Evolutionary conservation across 805 yeast genomes (phyloP).

Genomic region (Tetrapisispora iriomotensis): DNA sequence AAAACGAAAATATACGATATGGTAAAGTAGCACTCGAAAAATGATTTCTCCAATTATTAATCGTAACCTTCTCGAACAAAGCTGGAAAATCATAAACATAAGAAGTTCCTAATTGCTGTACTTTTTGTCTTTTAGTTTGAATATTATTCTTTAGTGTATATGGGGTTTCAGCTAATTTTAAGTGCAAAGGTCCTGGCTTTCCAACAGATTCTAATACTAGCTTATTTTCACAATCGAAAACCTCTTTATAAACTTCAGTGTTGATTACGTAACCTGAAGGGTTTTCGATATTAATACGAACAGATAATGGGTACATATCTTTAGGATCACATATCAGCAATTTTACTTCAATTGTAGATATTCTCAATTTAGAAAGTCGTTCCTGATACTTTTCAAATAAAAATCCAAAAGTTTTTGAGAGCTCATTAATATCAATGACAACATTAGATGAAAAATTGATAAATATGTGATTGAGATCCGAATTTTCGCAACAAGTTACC

Average conservation of each 20-base stretch:
- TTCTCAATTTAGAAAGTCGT: conserved; percentile 90
- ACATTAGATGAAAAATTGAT: conserved; percentile 94
- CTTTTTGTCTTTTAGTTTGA: conserved; percentile 97
- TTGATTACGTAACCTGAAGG: conserved; percentile 96
- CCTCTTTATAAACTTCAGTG: conserved; percentile 89
- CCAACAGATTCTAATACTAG: conserved; percentile 96
- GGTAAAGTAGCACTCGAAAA: conserved; percentile 38
- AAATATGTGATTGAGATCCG: conserved; percentile 93
- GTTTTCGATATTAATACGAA: conserved; percentile 91
- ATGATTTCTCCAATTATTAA: conserved; percentile 70
- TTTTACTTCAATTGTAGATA: conserved; percentile 94
- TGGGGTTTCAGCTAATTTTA: conserved; percentile 89
- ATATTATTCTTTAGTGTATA: conserved; percentile 96
- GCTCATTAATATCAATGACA: conserved; percentile 88
- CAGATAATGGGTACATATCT: conserved; percentile 84
- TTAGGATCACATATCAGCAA: conserved; percentile 85
- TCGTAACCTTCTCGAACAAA: conserved; percentile 84
- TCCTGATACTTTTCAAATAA: conserved; percentile 95
- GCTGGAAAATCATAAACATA: conserved; percentile 99
- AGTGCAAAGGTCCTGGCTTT: conserved; percentile 91
- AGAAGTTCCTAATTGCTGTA: conserved; percentile 96
- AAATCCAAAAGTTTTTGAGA: conserved; percentile 94
- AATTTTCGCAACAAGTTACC: conserved; percentile 85
- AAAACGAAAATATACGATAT: conserved; percentile 58
- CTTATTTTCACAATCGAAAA: conserved; percentile 81